Evolutionary conservation across 331 rosid species (phyloP), one percentile per base, ranked within the genome.

Genomic region (Telfairia occidentalis): DNA sequence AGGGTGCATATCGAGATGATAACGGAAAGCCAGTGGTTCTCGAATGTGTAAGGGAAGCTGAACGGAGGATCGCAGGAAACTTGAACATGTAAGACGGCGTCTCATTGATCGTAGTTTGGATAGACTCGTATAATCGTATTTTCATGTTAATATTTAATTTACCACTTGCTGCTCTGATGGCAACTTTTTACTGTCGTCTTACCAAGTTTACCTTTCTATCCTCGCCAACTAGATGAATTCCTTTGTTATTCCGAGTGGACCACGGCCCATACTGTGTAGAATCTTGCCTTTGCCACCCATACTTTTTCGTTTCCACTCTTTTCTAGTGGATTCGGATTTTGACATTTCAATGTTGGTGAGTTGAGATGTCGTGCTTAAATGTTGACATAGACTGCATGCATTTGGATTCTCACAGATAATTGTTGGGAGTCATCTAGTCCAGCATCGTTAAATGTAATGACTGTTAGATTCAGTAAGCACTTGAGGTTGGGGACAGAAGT

Each of bases 1-100:
- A 94, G 98, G 98, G 98, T 66, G 98, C 98, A 1, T 94, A 94
- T 81, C 98, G 96, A 5, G 92, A 94, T 65, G 98, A 94, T 76
- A 85, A 85, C 1, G 98, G 98, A 80, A 91, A 85, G 73, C 97
- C 98, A 0, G 97, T 94, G 82, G 98, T 94, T 77, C 88, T 94
- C 21, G 87, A 87, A 34, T 89, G 96, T 71, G 98, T 94, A 66
- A 84, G 97, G 79, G 96, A 91, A 86, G 96, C 96, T 11, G 98
- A 94, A 88, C 83, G 88, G 78, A 88, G 89, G 76, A 78, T 94
- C 55, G 95, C 96, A 7, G 98, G 96, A 79, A 87, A 49, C 53
- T 78, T 81, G 77, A 88, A 82, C 81, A 94, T 94, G 98, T 91
- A 78, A 83, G 97, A 82, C 30, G 72, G 6, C 40, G 13, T 35